Evolutionary conservation across 2,329 filamentous ascomycete genomes (phyloP).

Genomic region (Cladosporium sp.): DNA sequence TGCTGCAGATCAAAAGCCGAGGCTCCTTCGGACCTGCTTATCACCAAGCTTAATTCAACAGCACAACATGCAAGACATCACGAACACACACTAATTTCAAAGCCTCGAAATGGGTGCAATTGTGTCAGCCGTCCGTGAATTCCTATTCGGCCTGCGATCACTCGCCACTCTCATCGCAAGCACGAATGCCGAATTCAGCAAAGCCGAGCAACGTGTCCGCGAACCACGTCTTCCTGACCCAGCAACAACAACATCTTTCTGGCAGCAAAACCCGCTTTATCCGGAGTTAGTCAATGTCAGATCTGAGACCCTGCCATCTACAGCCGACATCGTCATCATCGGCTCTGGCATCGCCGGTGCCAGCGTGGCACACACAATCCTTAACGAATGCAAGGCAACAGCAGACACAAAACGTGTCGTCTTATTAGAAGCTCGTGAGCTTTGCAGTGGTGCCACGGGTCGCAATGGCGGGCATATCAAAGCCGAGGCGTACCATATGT

Average conservation of each 20-base stretch:
- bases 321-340: neutral
- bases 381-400: too few relatives aligned
- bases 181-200: neutral
- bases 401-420: too few relatives aligned
- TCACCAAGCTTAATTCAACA: too few relatives aligned
- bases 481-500: neutral
- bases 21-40: too few relatives aligned
- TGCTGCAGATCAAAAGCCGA: too few relatives aligned
- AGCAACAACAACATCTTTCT: neutral
- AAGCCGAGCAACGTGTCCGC: neutral
- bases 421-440: constrained; percentile 13
- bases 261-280: neutral
- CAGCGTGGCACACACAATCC: neutral
- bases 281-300: neutral
- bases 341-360: neutral
- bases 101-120: neutral
- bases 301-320: neutral
- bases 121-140: neutral
- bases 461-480: constrained; percentile 16
- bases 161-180: neutral
- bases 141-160: neutral
- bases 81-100: too few relatives aligned
- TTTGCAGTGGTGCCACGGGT: constrained; percentile 16
- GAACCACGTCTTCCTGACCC: neutral
- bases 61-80: too few relatives aligned